phyloP scores from a whole-genome alignment of 257 asterid genomes.

The Knoxia roxburghii region DNA sequence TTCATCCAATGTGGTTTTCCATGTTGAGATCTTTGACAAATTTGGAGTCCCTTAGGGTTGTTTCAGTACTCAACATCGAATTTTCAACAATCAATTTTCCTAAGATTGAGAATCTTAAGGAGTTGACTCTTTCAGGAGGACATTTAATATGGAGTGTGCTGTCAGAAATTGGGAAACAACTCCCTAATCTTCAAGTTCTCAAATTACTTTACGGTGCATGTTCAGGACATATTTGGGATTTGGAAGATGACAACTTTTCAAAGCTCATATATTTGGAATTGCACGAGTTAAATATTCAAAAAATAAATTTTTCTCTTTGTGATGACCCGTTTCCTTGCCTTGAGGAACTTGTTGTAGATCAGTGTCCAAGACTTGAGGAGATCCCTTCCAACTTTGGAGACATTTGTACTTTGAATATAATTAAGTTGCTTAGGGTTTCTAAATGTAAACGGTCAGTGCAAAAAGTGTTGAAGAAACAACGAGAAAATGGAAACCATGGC shows the following conservation, averaged over 20 bases:
- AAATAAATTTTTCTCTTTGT: background rate
- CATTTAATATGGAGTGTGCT: background rate
- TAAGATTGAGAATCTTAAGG: background rate
- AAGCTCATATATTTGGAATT: background rate
- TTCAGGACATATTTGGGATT: background rate
- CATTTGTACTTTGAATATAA: background rate
- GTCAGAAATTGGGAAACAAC: background rate
- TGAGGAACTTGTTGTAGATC: background rate
- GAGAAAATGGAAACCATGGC: too few relatives aligned
- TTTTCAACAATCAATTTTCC: too few relatives aligned
- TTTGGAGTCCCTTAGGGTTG: background rate
- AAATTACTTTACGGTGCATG: background rate
- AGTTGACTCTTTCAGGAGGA: background rate
- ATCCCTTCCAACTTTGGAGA: background rate
- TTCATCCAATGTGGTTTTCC: background rate
- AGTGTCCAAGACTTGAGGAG: background rate
- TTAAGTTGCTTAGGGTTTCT: too few relatives aligned
- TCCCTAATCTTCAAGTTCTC: background rate
- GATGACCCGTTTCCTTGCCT: background rate
- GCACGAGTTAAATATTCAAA: too few relatives aligned
- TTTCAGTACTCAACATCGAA: too few relatives aligned
- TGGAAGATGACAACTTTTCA: background rate
- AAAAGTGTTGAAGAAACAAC: too few relatives aligned
- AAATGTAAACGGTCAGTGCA: too few relatives aligned
- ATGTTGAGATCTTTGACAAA: background rate